Evolutionary conservation across 177 flowering plant species (phyloP).

Genomic region (Vitis hybrid): DNA sequence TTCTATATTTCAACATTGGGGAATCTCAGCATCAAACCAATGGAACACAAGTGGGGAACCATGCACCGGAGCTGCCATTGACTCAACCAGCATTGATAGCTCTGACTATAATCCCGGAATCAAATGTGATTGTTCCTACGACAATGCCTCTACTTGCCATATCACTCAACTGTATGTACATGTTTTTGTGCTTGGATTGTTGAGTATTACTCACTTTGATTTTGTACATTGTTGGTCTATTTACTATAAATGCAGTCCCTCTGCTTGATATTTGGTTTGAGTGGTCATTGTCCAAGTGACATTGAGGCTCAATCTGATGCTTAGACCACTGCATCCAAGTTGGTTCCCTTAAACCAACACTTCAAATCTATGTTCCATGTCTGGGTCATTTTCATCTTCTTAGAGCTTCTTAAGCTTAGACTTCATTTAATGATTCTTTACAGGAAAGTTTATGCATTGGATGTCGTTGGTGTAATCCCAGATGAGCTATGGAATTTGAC

Average conservation of each 20-base stretch:
- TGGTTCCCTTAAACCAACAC: too few species aligned
- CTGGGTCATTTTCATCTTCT: too few species aligned
- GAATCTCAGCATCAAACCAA: slow-evolving; percentile 2
- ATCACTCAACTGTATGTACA: slow-evolving; percentile 29
- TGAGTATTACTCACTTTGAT: too few species aligned
- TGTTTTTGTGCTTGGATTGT: too few species aligned
- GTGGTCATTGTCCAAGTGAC: too few species aligned
- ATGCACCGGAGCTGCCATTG: slow-evolving; percentile 37
- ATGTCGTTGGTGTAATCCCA: slow-evolving; percentile 51
- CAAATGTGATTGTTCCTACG: slow-evolving; percentile 36
- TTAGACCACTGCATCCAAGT: too few species aligned
- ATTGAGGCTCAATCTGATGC: too few species aligned
- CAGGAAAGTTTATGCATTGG: slow-evolving; percentile 59
- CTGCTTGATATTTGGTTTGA: too few species aligned
- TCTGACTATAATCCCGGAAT: slow-evolving; percentile 24
- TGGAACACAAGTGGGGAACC: slow-evolving; percentile 43
- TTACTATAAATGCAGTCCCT: not conserved
- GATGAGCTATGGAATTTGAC: slow-evolving; percentile 63
- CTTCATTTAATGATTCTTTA: not conserved
- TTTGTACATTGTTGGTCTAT: not conserved
- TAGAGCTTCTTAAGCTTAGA: too few species aligned
- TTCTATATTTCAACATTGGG: slow-evolving; percentile 29
- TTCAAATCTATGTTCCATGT: too few species aligned
- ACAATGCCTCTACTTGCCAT: slow-evolving; percentile 24
- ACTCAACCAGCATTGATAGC: not conserved